Conservation (phyloP, 441 rosid genomes). For the Gossypium davidsonii region DNA sequence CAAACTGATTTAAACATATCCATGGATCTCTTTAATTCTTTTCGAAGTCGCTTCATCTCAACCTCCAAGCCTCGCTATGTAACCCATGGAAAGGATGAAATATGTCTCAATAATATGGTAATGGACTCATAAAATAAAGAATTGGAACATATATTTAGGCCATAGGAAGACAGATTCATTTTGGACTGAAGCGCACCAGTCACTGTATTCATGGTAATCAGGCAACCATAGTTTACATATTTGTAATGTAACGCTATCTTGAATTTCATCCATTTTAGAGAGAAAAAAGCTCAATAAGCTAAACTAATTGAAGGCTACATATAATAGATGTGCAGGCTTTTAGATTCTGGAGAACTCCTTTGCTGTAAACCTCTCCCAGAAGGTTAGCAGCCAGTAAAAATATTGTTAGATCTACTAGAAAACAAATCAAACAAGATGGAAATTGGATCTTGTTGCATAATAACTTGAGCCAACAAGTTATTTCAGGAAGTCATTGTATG, state of each 20-base stretch:
- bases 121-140: neutral
- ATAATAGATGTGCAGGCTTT: neutral
- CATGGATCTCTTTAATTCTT: conserved; percentile 40
- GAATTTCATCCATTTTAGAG: too few species aligned
- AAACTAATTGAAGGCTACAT: neutral
- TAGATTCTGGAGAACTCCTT: neutral
- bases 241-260: neutral
- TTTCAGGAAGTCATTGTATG: neutral
- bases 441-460: neutral
- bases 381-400: neutral
- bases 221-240: neutral
- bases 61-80: conserved; percentile 32
- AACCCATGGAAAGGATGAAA: conserved; percentile 6
- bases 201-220: neutral
- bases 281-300: neutral
- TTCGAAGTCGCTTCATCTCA: conserved; percentile 44
- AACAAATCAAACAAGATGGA: neutral
- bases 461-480: neutral
- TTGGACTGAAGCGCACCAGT: neutral
- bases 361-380: neutral
- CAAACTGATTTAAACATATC: conserved; percentile 30
- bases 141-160: neutral
- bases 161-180: neutral
- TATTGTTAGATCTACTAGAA: neutral
- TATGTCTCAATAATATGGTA: neutral